phyloP scores from a whole-genome alignment of 371 early-diverging fungal genomes.

The Batkoa obscura region DNA sequence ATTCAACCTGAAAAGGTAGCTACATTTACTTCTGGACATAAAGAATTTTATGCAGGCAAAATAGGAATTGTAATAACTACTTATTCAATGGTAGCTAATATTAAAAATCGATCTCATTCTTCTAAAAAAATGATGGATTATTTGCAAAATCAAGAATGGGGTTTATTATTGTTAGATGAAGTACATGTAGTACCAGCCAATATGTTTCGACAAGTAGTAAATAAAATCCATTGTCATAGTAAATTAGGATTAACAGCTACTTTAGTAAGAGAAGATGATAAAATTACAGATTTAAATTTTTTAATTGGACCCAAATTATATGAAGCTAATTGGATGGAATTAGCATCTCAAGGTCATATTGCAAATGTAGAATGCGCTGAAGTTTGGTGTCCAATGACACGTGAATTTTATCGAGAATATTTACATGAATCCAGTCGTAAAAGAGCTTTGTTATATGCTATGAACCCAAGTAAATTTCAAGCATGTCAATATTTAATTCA shows the following conservation, averaged over 20 bases:
- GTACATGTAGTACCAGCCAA: conserved; percentile 99
- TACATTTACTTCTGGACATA: conserved; percentile 90
- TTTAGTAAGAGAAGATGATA: conserved; percentile 98
- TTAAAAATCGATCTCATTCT: conserved; percentile 87
- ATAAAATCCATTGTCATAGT: conserved; percentile 87
- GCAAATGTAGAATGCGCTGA: conserved; percentile 98
- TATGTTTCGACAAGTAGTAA: conserved; percentile 96
- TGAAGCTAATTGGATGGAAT: conserved; percentile 99
- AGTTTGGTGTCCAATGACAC: conserved; percentile 99
- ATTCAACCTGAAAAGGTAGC: conserved; percentile 84
- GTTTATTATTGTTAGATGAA: conserved; percentile 95
- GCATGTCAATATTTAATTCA: conserved; percentile 94
- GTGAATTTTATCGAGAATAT: conserved; percentile 95
- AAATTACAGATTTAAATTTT: conserved; percentile 97
- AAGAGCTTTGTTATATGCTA: conserved; percentile 74
- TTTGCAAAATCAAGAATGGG: conserved; percentile 90
- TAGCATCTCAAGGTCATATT: conserved; percentile 95
- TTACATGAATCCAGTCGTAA: conserved; percentile 45
- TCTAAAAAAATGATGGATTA: conserved; percentile 96
- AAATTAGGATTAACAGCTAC: conserved; percentile 99
- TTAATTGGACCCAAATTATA: conserved; percentile 99
- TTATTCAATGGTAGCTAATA: conserved; percentile 96
- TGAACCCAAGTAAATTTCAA: conserved; percentile 99
- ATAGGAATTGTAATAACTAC: conserved; percentile 94
- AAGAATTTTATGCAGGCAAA: conserved; percentile 71